These are phyloP conservation scores for Excoecaria agallocha DNA, from an alignment of 345 rosid species.

Conservation along the genomic window DNA sequence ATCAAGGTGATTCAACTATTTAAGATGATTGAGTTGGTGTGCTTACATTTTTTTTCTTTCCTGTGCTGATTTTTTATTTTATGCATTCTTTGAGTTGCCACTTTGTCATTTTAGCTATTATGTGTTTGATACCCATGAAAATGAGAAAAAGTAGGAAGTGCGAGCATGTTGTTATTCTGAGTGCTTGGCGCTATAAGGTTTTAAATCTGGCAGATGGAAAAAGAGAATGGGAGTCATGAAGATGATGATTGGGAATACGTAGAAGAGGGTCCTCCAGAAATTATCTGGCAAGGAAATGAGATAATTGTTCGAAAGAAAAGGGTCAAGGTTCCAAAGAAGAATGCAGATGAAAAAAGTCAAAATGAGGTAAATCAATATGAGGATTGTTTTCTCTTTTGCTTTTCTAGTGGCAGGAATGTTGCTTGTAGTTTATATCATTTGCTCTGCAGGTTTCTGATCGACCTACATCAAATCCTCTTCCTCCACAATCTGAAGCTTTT, in stretches of 20 bases:
- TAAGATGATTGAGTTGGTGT: not conserved
- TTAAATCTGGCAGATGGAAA: conserved; percentile 39
- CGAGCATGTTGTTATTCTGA: not conserved
- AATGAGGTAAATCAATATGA: conserved; percentile 46
- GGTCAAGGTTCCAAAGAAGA: conserved; percentile 77
- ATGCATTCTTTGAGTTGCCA: not conserved
- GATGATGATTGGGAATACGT: conserved; percentile 81
- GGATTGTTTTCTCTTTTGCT: not conserved
- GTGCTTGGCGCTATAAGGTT: not conserved
- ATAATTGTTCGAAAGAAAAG: conserved; percentile 73
- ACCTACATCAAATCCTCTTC: conserved; percentile 93
- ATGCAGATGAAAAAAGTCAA: conserved; percentile 20
- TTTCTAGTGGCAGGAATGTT: not conserved
- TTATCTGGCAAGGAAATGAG: conserved; percentile 89
- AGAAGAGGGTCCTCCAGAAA: conserved; percentile 88
- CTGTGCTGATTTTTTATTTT: not conserved
- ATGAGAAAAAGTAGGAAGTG: not conserved
- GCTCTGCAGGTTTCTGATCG: conserved; percentile 58
- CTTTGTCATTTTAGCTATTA: not conserved
- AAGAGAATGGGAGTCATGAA: conserved; percentile 37
- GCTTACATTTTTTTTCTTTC: not conserved
- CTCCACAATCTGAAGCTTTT: conserved; percentile 67
- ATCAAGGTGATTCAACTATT: not conserved
- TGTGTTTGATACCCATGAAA: not conserved
- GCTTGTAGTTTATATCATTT: conserved; percentile 4